phyloP scores from a whole-genome alignment of 2,329 filamentous ascomycete genomes.

The Colletotrichum sp. region DNA sequence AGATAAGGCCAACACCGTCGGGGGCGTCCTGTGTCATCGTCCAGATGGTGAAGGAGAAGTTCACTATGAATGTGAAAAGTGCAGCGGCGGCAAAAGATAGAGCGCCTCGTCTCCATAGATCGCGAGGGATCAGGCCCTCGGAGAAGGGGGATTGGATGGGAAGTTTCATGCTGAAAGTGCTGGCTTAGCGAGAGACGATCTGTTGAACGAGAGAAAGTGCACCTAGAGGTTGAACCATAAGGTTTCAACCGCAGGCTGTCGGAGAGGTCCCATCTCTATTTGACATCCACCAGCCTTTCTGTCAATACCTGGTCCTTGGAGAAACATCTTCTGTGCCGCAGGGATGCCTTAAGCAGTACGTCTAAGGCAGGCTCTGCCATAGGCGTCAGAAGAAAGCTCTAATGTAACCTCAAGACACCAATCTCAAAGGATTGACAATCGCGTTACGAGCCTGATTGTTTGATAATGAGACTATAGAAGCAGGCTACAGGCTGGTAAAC shows the following conservation, averaged over 20 bases:
- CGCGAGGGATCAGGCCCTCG: neutral
- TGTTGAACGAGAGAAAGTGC: neutral
- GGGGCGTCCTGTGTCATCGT: neutral
- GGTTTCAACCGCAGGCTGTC: too few species aligned
- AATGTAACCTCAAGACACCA: neutral
- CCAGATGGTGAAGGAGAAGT: neutral
- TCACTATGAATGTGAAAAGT: neutral
- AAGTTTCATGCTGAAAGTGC: neutral
- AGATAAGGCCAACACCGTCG: neutral
- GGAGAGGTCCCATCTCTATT: too few species aligned
- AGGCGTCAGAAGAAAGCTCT: neutral
- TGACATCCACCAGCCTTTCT: too few species aligned
- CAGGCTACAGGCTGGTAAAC: neutral
- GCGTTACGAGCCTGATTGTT: neutral
- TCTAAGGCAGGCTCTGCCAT: neutral
- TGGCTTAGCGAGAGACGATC: neutral
- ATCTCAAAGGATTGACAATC: fast-evolving
- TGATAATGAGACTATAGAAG: fast-evolving
- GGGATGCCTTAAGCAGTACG: fast-evolving
- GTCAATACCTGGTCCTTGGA: too few species aligned
- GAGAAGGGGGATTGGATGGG: neutral
- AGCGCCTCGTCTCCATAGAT: neutral
- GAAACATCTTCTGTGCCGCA: neutral
- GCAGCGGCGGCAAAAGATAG: fast-evolving
- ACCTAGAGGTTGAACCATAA: too few species aligned